phyloP scores from a whole-genome alignment of 441 rosid species.

The Bocquillonia castaneifolia region DNA sequence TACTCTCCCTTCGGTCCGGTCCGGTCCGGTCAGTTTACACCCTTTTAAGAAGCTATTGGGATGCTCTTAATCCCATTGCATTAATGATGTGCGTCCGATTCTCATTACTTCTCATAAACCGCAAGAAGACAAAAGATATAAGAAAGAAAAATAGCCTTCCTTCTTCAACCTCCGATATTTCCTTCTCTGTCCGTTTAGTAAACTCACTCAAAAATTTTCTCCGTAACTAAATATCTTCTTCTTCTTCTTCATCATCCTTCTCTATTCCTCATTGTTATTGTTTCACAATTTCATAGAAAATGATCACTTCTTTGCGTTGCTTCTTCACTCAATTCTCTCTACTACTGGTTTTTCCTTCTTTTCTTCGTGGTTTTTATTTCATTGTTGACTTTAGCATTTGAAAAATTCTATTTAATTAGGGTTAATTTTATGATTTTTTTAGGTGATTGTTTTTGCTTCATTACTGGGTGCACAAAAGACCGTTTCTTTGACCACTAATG shows the following conservation, averaged over 20 bases:
- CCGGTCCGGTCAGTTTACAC: too few species aligned
- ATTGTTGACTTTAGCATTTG: background rate
- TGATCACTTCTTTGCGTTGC: too few species aligned
- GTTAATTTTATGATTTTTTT: slow-evolving; percentile 13
- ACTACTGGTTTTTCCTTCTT: background rate
- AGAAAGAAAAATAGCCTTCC: background rate
- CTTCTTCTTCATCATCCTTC: too few species aligned
- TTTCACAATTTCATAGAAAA: too few species aligned
- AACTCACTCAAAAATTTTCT: background rate
- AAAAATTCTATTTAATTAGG: background rate
- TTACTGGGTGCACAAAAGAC: slow-evolving; percentile 30
- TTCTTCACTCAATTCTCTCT: background rate
- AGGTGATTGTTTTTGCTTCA: slow-evolving; percentile 36
- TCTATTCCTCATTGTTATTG: too few species aligned
- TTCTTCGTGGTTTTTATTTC: background rate
- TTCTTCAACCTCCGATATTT: background rate
- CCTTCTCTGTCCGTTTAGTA: background rate
- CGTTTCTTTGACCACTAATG: slow-evolving; percentile 22
- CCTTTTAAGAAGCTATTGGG: too few species aligned
- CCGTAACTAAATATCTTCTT: background rate
- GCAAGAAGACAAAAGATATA: background rate
- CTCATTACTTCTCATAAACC: background rate
- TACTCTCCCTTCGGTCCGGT: too few species aligned
- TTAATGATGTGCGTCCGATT: background rate
- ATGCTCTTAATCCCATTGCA: background rate